Conservation (phyloP, 2,329 filamentous ascomycete species). For the Arthrobotrys entomopaga region DNA sequence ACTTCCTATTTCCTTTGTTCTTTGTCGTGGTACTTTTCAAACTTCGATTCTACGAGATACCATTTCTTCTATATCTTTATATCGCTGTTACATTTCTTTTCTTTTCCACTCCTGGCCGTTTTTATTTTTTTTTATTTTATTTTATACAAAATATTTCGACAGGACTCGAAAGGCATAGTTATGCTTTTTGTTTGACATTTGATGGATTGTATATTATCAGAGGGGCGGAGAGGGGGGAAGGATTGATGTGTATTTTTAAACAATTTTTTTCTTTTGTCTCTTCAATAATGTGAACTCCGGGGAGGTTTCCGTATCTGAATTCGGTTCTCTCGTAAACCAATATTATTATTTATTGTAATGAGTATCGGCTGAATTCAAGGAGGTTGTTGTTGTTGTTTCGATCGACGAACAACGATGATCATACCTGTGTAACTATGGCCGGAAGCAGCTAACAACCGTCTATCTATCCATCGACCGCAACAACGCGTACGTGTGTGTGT, state of each 20-base stretch:
- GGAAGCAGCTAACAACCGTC: too few species aligned
- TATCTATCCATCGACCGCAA: too few species aligned
- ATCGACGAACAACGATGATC: too few species aligned
- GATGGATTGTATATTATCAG: slow-evolving; percentile 28
- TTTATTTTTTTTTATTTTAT: background rate
- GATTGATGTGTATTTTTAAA: slow-evolving; percentile 1
- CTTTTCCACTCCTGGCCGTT: slow-evolving; percentile 6
- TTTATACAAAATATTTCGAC: slow-evolving; percentile 16
- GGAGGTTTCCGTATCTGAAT: background rate
- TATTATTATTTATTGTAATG: too few species aligned
- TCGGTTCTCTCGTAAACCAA: too few species aligned
- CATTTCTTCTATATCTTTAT: slow-evolving; percentile 25
- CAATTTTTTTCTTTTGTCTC: background rate
- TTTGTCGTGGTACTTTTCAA: slow-evolving; percentile 1
- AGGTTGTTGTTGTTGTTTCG: too few species aligned
- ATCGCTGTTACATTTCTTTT: too few species aligned
- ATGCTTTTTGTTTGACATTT: slow-evolving; percentile 1
- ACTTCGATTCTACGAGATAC: slow-evolving; percentile 49
- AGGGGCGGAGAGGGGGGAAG: background rate
- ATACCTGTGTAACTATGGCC: too few species aligned
- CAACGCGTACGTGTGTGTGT: too few species aligned
- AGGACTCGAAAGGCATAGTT: slow-evolving; percentile 25
- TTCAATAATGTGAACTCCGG: background rate
- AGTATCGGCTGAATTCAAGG: too few species aligned
- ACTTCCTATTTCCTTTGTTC: slow-evolving; percentile 36